Evolutionary conservation across 176 grass and related monocot species (phyloP).

Genomic region (Carex myosuroides): DNA sequence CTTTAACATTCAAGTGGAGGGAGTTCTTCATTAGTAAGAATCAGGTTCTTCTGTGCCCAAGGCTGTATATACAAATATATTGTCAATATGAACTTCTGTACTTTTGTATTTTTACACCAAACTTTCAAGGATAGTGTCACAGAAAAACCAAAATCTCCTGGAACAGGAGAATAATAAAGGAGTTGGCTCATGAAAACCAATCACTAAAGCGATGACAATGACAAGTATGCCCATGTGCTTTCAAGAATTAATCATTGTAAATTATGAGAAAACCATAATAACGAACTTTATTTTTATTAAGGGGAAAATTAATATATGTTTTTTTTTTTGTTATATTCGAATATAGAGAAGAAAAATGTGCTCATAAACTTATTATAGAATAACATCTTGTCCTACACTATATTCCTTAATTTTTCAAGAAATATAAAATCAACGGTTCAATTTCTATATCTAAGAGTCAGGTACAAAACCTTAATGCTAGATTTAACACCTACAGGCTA

Average conservation of each 20-base stretch:
- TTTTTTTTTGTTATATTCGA: not conserved
- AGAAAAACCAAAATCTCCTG: not conserved
- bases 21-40: too few relatives aligned
- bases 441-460: not conserved
- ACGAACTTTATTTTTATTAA: not conserved
- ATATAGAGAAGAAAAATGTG: not conserved
- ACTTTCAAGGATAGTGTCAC: not conserved
- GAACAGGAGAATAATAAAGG: not conserved
- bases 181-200: not conserved
- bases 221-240: conserved; percentile 7
- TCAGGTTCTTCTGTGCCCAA: not conserved
- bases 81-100: not conserved
- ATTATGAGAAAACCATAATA: not conserved
- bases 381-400: not conserved
- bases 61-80: not conserved
- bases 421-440: not conserved
- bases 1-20: not conserved
- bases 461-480: too few relatives aligned
- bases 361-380: not conserved
- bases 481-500: too few relatives aligned
- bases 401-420: not conserved
- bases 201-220: not conserved
- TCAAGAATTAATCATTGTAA: not conserved
- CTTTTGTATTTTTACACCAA: not conserved
- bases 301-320: not conserved